Percentiles rank a stretch among this genome's conserved stretches.
These are phyloP conservation scores for Neurospora terricola DNA, from an alignment of 495 filamentous ascomycete genomes.

Conservation along the genomic window DNA sequence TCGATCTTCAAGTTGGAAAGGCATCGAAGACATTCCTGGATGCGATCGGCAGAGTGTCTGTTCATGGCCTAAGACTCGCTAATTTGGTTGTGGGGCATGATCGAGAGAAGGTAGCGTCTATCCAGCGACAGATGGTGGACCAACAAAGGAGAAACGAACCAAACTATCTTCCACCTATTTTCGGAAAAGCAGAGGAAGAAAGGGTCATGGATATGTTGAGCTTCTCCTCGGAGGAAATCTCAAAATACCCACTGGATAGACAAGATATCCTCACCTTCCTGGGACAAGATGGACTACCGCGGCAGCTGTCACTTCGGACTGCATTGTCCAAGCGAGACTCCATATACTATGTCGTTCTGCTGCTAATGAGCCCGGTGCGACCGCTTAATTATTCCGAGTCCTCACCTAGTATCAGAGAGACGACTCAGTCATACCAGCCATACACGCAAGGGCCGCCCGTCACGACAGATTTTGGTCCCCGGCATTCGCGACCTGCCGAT, in stretches of 20 bases:
- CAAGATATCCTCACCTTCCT: conserved; percentile 41
- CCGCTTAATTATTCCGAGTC: conserved; percentile 33
- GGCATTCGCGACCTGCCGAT: conserved; percentile 28
- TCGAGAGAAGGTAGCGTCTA: conserved; percentile 36
- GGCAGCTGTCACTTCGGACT: conserved; percentile 32
- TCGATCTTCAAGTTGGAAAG: conserved; percentile 45
- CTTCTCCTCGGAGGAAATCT: conserved; percentile 37
- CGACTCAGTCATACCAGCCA: conserved; percentile 34
- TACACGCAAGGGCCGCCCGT: conserved; percentile 34
- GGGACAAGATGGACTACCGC: conserved; percentile 33
- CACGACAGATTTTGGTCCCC: conserved; percentile 31
- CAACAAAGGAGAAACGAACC: conserved; percentile 43
- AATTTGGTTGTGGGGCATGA: conserved; percentile 40
- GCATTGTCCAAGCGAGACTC: conserved; percentile 42
- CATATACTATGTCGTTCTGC: conserved; percentile 43
- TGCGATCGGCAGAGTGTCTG: conserved; percentile 33
- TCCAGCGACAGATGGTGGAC: conserved; percentile 36
- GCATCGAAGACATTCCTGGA: conserved; percentile 42
- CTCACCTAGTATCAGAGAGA: conserved; percentile 37
- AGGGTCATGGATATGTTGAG: conserved; percentile 37
- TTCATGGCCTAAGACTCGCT: conserved; percentile 32
- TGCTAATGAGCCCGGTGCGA: conserved; percentile 23
- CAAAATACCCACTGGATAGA: conserved; percentile 33
- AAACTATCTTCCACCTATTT: conserved; percentile 46
- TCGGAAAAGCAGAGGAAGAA: conserved; percentile 35